Base-by-base conservation (phyloP, 208 protist genomes). In the Leishmania tropica region DNA sequence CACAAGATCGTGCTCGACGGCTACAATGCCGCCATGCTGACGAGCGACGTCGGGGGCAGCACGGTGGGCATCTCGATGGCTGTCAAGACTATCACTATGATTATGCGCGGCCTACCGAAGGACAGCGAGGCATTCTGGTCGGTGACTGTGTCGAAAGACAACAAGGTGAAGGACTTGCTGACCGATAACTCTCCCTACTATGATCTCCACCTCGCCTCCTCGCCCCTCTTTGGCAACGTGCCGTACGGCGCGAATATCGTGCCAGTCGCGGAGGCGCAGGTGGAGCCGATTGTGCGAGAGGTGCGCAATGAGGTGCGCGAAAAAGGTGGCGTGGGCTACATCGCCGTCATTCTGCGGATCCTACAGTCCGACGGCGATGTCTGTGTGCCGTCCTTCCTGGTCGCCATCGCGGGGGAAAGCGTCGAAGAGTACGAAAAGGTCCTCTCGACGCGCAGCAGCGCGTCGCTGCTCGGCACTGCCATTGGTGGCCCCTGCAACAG, bases 171-270 rank as follows among this genome's bases (percentile, higher is more conserved):
- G 77, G 91, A 95, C 81, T 88, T 93, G 75, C 83, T 95, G 67
- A 81, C 84, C 35, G 75, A 82, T 19, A 85, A 81, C 72, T 75
- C 84, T 11, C 70, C 83, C 65, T 93, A 92, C 81, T 83, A 79
- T 47, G 81, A 87, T 42, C 71, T 92, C 1, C 76, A 87, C 37
- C 64, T 95, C 54, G 89, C 85, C 62, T 88, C 88, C 48, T 93
- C 89, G 10, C 91, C 91, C 47, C 81, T 93, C 40, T 95, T 92
- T 47, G 91, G 91, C 58, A 90, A 90, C 40, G 78, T 84, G 54
- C 62, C 83, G 28, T 81, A 85, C 77, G 85, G 86, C 45, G 83
- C 81, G 11, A 81, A 54, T 60, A 83, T 92, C 35, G 64, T 65
- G 31, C 78, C 72, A 1, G 51, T 90, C 56, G 51, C 48, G 31